Evolutionary conservation across 1,284 basidiomycete genomes (phyloP).

Genomic region (Polyporus tsugae): DNA sequence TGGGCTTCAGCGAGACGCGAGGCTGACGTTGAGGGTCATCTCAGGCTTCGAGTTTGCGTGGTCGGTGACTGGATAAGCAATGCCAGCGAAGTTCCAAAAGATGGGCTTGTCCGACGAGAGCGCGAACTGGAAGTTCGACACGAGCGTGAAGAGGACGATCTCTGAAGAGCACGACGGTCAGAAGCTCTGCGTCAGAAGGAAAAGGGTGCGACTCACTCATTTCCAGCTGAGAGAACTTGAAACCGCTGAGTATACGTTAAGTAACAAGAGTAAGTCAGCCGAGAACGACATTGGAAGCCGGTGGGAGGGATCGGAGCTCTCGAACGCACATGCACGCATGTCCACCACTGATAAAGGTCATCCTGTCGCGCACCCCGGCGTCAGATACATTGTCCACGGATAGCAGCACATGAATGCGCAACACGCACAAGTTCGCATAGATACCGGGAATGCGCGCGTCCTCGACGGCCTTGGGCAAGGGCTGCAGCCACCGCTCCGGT

Average conservation of each 20-base stretch:
- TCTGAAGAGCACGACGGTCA: slow-evolving; percentile 9
- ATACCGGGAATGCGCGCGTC: slow-evolving; percentile 35
- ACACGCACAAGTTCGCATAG: slow-evolving; percentile 33
- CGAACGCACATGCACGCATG: slow-evolving; percentile 42
- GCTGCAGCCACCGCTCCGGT: slow-evolving; percentile 43
- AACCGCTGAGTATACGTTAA: slow-evolving; percentile 4
- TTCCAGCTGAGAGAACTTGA: slow-evolving; percentile 27
- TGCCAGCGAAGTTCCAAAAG: slow-evolving; percentile 33
- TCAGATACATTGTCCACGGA: background rate
- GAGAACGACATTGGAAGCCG: too few species aligned
- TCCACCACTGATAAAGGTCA: slow-evolving; percentile 45
- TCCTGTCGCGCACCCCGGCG: slow-evolving; percentile 28
- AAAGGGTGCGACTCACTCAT: slow-evolving; percentile 15
- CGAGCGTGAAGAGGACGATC: slow-evolving; percentile 21
- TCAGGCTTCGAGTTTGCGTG: slow-evolving; percentile 25
- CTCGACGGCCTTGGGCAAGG: slow-evolving; percentile 31
- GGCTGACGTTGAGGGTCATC: slow-evolving; percentile 25
- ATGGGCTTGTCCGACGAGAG: slow-evolving; percentile 17
- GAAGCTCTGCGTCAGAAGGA: background rate
- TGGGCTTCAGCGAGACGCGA: background rate
- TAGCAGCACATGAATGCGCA: too few species aligned
- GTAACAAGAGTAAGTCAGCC: background rate
- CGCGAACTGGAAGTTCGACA: slow-evolving; percentile 26
- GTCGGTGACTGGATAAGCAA: slow-evolving; percentile 30
- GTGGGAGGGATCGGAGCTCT: background rate